Conservation (phyloP, 2,329 filamentous ascomycete species). For the Amylocarpus encephaloides region DNA sequence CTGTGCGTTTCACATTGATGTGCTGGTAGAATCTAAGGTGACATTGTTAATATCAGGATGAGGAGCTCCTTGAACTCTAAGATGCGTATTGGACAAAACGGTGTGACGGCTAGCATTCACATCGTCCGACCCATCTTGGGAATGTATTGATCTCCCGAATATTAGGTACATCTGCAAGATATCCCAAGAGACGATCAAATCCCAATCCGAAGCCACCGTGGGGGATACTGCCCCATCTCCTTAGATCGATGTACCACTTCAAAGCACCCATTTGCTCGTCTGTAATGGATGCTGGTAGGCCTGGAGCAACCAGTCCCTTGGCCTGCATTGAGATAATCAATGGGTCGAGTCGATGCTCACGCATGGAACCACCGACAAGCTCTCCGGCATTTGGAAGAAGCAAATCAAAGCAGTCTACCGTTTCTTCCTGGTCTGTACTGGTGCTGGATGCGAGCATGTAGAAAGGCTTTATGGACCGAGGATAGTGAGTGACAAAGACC, state of each 20-base stretch:
- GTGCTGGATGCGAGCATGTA: constrained; percentile 62
- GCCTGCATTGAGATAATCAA: constrained; percentile 54
- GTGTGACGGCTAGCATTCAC: constrained; percentile 30
- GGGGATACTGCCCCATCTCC: constrained; percentile 62
- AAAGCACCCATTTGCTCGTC: constrained; percentile 41
- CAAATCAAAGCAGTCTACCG: constrained; percentile 67
- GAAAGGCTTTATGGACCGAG: constrained; percentile 83
- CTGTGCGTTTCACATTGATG: too few species aligned
- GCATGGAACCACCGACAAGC: constrained; percentile 63
- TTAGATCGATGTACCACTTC: constrained; percentile 65
- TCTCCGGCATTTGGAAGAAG: constrained; percentile 64
- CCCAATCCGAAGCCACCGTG: constrained; percentile 69
- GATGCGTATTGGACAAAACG: background rate
- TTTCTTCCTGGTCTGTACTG: constrained; percentile 29
- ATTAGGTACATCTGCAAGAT: constrained; percentile 58
- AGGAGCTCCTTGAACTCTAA: too few species aligned
- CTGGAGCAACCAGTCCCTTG: constrained; percentile 43
- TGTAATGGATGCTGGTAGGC: constrained; percentile 12
- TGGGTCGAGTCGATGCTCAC: constrained; percentile 56
- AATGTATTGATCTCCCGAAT: constrained; percentile 65
- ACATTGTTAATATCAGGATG: background rate
- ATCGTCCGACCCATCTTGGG: constrained; percentile 47
- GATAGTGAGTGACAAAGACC: constrained; percentile 90
- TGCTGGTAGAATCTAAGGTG: too few species aligned
- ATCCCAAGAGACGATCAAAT: constrained; percentile 63